These are phyloP conservation scores for Capsicum chinense DNA, from an alignment of 257 asterid genomes.

Conservation along the genomic window DNA sequence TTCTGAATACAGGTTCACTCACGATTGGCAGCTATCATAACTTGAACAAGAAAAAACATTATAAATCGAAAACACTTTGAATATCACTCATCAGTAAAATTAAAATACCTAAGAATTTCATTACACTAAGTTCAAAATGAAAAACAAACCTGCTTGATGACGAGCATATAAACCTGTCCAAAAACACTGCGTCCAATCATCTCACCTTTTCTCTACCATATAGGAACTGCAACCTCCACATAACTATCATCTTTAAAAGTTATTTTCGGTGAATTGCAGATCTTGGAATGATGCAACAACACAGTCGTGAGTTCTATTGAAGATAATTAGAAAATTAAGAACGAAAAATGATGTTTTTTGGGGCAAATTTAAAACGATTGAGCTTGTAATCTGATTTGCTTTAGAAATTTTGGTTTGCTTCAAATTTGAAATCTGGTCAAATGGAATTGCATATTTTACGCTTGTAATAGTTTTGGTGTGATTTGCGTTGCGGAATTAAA, in stretches of 20 bases:
- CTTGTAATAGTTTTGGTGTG: too few species aligned
- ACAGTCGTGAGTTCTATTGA: too few species aligned
- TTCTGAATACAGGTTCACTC: background rate
- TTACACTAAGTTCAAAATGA: background rate
- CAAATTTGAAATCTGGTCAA: too few species aligned
- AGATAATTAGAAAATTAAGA: too few species aligned
- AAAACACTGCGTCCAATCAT: conserved; percentile 94
- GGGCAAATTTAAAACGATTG: too few species aligned
- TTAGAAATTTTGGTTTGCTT: too few species aligned
- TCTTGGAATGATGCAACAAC: too few species aligned
- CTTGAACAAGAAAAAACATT: conserved; percentile 48
- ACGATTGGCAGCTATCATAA: conserved; percentile 62
- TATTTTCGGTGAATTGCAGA: conserved; percentile 31
- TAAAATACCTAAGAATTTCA: background rate
- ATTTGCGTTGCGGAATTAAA: too few species aligned
- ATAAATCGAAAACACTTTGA: background rate
- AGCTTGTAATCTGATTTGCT: too few species aligned
- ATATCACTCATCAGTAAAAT: background rate
- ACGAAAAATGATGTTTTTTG: too few species aligned
- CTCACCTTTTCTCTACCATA: conserved; percentile 96
- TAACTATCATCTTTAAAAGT: conserved; percentile 41
- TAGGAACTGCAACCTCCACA: conserved; percentile 44
- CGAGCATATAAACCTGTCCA: conserved; percentile 93
- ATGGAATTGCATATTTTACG: too few species aligned
- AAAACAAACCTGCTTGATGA: conserved; percentile 75